These are phyloP conservation scores for Ambispora gerdemannii DNA, from an alignment of 192 early-diverging fungal species.

Conservation along the genomic window DNA sequence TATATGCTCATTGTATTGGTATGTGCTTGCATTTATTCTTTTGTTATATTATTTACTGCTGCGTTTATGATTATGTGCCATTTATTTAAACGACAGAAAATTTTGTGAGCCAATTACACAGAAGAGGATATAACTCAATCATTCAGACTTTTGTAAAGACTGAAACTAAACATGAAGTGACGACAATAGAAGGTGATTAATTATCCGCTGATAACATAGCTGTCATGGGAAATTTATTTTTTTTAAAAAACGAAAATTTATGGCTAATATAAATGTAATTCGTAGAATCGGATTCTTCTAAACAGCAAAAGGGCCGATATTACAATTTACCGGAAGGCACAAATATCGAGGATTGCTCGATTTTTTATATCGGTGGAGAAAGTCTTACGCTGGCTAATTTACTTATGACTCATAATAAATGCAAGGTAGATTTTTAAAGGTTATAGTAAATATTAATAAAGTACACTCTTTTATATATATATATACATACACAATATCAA, in stretches of 20 bases:
- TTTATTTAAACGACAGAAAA: constrained; percentile 27
- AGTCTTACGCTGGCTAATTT: constrained; percentile 83
- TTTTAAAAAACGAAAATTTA: not conserved
- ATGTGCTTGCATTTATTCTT: constrained; percentile 21
- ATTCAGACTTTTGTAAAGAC: not conserved
- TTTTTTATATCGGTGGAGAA: constrained; percentile 85
- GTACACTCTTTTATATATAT: not conserved
- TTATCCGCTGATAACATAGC: no score
- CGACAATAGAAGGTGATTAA: not conserved
- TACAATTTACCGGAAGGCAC: constrained; percentile 50
- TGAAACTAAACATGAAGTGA: not conserved
- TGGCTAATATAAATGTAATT: not conserved
- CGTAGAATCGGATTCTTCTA: not conserved
- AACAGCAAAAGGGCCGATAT: constrained; percentile 40
- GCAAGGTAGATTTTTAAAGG: constrained; percentile 38
- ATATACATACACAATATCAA: no score
- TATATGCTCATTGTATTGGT: constrained; percentile 59
- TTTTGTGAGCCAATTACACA: not conserved
- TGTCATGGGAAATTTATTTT: not conserved
- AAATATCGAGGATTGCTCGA: constrained; percentile 57
- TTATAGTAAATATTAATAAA: constrained; percentile 4
- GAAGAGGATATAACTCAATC: not conserved
- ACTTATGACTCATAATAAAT: constrained; percentile 70
- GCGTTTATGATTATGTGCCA: not conserved
- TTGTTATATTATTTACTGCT: not conserved